phyloP scores from a whole-genome alignment of 257 asterid species.

The Fraxinus pennsylvanica region DNA sequence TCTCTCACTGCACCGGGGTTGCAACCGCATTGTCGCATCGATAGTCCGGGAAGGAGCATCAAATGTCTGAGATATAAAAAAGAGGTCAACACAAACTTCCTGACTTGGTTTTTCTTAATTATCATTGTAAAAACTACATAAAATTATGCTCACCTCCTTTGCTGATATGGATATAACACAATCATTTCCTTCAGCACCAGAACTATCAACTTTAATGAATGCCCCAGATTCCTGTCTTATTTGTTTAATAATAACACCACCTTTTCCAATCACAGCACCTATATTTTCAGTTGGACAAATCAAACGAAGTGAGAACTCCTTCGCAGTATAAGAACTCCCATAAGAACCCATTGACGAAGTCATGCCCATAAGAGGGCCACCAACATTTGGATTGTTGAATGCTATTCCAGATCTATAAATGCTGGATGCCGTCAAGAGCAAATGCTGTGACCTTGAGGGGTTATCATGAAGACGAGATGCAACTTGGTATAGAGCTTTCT shows the following conservation, averaged over 20 bases:
- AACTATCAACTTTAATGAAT: constrained; percentile 63
- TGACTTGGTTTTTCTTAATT: background rate
- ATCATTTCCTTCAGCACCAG: constrained; percentile 74
- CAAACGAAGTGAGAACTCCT: constrained; percentile 68
- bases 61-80: constrained; percentile 46
- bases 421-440: constrained; percentile 62
- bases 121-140: background rate
- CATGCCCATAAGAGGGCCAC: constrained; percentile 45
- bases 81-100: constrained; percentile 16
- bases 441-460: constrained; percentile 84
- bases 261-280: constrained; percentile 91
- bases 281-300: constrained; percentile 77
- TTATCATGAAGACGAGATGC: constrained; percentile 71
- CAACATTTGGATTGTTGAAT: constrained; percentile 50
- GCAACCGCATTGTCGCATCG: constrained; percentile 79
- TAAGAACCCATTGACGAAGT: constrained; percentile 64
- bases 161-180: constrained; percentile 76
- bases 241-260: constrained; percentile 72
- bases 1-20: constrained; percentile 78
- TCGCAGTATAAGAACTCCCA: constrained; percentile 46
- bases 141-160: constrained; percentile 62
- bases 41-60: constrained; percentile 78
- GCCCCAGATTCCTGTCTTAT: constrained; percentile 95
- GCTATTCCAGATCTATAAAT: constrained; percentile 71
- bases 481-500: constrained; percentile 71